Evolutionary conservation across 805 yeast species (phyloP), one percentile per base, ranked within the genome.

Genomic region (Saccharomycopsis babjevae): DNA sequence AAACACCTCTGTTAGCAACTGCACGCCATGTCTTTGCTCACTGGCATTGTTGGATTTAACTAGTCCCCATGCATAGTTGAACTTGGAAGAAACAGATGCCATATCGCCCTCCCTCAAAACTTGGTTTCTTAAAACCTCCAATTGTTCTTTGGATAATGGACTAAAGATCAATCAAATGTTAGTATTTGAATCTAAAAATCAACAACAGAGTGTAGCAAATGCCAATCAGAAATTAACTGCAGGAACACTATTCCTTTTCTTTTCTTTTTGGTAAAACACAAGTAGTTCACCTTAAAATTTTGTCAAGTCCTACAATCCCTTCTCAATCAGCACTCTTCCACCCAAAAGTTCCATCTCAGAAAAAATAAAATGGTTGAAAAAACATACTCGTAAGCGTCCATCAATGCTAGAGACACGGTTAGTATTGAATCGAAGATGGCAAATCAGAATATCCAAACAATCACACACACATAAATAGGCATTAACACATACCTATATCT

Each of bases 1-100:
- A 73, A 86, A 93, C 36, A 76, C 75, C 54, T 82, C 83, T 0
- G 89, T 81, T 62, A 94, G 76, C 34, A 93, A 77, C 59, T 82
- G 84, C 18, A 94, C 83, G 0, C 98, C 99, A 57, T 86, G 78
- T 67, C 86, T 79, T 69, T 89, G 96, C 64, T 88, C 86, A 46
- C 77, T 79, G 25, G 77, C 76, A 57, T 79, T 77, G 57, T 72
- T 70, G 1, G 96, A 84, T 71, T 90, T 92, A 64, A 96, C 82
- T 57, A 94, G 76, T 3, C 96, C 99, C 99, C 99, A 94, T 0
- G 97, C 96, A 68, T 88, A 89, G 73, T 96, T 94, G 79, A 94
- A 94, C 61, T 84, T 82, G 1, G 97, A 86, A 71, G 91, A 97
- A 0, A 88, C 79, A 0, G 92, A 79, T 0, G 89, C 91, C 46